phyloP scores from a whole-genome alignment of 805 yeast species.

The Lipomyces orientalis region DNA sequence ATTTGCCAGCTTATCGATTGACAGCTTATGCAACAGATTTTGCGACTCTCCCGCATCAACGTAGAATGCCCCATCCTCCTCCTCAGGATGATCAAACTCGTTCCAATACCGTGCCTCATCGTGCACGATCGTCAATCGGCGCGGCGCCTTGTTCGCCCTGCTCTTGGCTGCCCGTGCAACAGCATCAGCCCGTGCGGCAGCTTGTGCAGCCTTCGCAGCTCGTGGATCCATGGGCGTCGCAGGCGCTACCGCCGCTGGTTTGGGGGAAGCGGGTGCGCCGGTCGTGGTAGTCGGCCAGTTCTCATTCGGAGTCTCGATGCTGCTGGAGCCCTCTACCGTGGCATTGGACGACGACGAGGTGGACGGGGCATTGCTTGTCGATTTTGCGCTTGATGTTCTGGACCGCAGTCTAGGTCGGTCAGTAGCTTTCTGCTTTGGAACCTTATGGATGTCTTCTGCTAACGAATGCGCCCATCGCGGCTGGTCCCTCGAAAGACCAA shows the following conservation, averaged over 20 bases:
- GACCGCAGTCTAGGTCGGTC: conserved; percentile 8
- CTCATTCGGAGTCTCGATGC: conserved; percentile 34
- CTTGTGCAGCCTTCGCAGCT: not conserved
- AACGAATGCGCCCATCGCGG: conserved; percentile 52
- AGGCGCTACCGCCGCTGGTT: conserved; percentile 11
- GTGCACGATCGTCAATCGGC: conserved; percentile 20
- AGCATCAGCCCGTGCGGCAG: conserved; percentile 14
- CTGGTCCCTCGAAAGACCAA: conserved; percentile 44
- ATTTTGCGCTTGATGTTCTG: conserved; percentile 6
- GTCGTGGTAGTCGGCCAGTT: conserved; percentile 16
- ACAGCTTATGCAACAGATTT: conserved; percentile 41
- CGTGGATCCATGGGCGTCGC: not conserved
- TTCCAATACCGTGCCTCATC: conserved; percentile 61
- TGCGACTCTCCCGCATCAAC: conserved; percentile 42
- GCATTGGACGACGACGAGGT: conserved; percentile 27
- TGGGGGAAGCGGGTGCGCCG: not conserved
- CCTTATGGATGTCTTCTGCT: conserved; percentile 54
- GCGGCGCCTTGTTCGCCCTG: not conserved
- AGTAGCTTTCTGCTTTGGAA: conserved; percentile 45
- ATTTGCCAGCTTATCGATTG: conserved; percentile 35
- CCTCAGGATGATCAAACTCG: conserved; percentile 69
- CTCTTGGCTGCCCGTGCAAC: conserved; percentile 18
- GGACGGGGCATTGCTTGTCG: conserved; percentile 15
- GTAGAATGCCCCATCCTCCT: conserved; percentile 46
- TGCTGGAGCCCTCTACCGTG: conserved; percentile 23